Base-by-base conservation (phyloP, 139 green algal genomes). In the Trebouxia sp. region DNA sequence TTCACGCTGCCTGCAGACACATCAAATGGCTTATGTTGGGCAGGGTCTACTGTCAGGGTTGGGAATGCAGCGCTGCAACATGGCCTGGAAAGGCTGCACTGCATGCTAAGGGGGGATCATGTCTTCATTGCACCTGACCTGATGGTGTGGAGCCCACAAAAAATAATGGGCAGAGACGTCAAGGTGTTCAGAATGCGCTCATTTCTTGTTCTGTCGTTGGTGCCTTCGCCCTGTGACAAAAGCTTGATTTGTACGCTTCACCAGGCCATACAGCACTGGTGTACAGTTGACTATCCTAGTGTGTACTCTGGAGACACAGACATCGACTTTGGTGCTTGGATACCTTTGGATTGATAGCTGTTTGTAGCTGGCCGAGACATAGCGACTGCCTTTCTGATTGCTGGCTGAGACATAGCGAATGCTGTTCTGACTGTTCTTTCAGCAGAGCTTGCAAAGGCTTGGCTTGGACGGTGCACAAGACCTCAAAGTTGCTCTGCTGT, bases 91-190 rank as follows among this genome's bases (percentile, higher is more conserved):
- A n/a, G n/a, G n/a, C n/a, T n/a, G n/a, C n/a, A n/a, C n/a, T 41
- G 0, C 17, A 28, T 42, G 8, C 22, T 37, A 58, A 8, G 3
- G 38, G n/a, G 22, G 56, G 37, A 9, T 67, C 26, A 10, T 6
- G 26, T 35, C 42, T 17, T 28, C 30, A 35, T 43, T 43, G n/a
- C 20, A 62, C n/a, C 15, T 51, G 75, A 82, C 42, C n/a, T 30
- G 5, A 82, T 42, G 15, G 28, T 42, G 11, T 81, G 42, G 8
- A 74, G 45, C 4, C 81, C 81, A 26, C 82, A n/a, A 14, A 50
- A n/a, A 37, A 85, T 22, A 20, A 85, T 55, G 3, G 81, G 81
- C 75, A 85, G 15, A 0, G 81, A 82, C 35, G 81, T 85, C 8
- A 65, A 1, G 6, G 81, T 75, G 28, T 85, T 85, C 9, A 85